A percentile compares a stretch with the other conserved stretches of the same genome.
These are phyloP conservation scores for Malassezia globosa DNA, from an alignment of 1,284 basidiomycete species.

Conservation along the genomic window DNA sequence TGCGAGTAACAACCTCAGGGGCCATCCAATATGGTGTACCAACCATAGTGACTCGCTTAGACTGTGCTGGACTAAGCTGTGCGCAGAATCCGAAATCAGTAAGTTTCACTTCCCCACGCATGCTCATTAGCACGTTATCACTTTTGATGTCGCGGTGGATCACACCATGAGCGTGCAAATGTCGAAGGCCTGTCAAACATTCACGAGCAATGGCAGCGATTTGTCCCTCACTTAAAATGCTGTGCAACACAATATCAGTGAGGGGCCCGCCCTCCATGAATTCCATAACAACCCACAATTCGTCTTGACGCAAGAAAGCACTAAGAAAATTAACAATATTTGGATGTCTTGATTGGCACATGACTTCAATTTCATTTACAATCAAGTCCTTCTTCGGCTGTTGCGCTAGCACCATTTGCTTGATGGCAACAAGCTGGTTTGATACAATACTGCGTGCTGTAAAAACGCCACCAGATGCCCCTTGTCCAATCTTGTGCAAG, in stretches of 20 bases:
- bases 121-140: slow-evolving; percentile 83
- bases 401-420: slow-evolving; percentile 99
- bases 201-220: slow-evolving; percentile 87
- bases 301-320: slow-evolving; percentile 91
- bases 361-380: slow-evolving; percentile 98
- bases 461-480: slow-evolving; percentile 94
- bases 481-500: slow-evolving; percentile 92
- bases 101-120: slow-evolving; percentile 90
- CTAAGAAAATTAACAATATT: slow-evolving; percentile 99
- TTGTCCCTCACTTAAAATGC: slow-evolving; percentile 83
- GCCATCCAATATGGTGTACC: slow-evolving; percentile 99
- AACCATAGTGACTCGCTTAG: slow-evolving; percentile 99
- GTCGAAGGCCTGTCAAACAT: slow-evolving; percentile 77
- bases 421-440: slow-evolving; percentile 89
- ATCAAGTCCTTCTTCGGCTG: slow-evolving; percentile 99
- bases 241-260: slow-evolving; percentile 92
- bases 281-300: slow-evolving; percentile 99
- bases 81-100: slow-evolving; percentile 99
- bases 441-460: slow-evolving; percentile 93
- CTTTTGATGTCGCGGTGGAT: slow-evolving; percentile 98
- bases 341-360: slow-evolving; percentile 86
- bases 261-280: slow-evolving; percentile 89
- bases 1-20: slow-evolving; percentile 91
- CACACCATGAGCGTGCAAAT: slow-evolving; percentile 83
- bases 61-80: slow-evolving; percentile 78